Base-by-base conservation (phyloP, 495 filamentous ascomycete species). In the Tuber aestivum region DNA sequence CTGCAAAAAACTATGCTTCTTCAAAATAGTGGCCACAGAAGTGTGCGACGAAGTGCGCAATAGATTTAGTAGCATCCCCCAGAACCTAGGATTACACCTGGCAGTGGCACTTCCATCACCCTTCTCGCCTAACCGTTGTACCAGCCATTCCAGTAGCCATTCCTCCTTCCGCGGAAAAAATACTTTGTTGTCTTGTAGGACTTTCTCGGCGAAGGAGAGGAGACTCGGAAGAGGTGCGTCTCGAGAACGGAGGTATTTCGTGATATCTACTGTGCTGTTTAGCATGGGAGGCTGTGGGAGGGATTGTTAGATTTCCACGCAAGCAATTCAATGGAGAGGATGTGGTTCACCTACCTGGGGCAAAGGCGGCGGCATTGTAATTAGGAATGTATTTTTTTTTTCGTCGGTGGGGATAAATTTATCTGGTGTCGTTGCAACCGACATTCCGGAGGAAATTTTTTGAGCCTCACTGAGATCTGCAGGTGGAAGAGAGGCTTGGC, bases 121-220 rank as follows among this genome's bases (percentile, higher is more conserved):
- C 35, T 82, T 80, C 71, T 82, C 80, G 21, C 78, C 72, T 23
- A 82, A 56, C 42, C 81, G 78, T 50, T 82, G 81, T 8, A 80
- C 80, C 16, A 80, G 35, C 81, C 81, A 82, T 71, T 82, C 81
- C 18, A 82, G 72, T 3, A 82, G 41, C 81, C 81, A 82, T 74
- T 82, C 80, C 56, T 82, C 78, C 27, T 80, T 79, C 23, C 76
- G 75, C 0, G 81, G 81, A 41, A 82, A 82, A 70, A 75, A 82
- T 42, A 79, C 69, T 10, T 41, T 69, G n/a, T 32, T 27, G 12
- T 44, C 27, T 44, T 74, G 70, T 20, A 74, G 56, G 56, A 82
- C 70, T 3, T 48, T 41, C 23, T 44, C 44, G 41, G 81, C 81
- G 41, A 76, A 77, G n/a, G 77, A 78, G 23, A 82, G 75, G 23